Base-by-base conservation (phyloP, 169 alveolate genomes). In the Eimeria zaria region DNA sequence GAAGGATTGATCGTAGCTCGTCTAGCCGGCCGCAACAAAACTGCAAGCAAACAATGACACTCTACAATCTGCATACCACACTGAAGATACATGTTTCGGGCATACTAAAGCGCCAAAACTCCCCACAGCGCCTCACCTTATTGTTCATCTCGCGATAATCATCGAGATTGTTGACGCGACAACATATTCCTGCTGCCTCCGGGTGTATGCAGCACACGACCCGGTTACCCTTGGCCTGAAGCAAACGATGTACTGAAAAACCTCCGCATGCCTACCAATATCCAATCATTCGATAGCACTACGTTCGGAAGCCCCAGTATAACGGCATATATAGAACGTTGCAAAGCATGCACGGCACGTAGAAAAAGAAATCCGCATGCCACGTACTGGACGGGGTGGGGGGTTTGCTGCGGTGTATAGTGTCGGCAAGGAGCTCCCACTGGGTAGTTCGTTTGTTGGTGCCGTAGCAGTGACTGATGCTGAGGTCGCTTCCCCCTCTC, bases 111-210 rank as follows among this genome's bases (percentile, higher is more conserved):
- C 12, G 0, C 51, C 53, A n/a, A 78, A 46, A 11, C 24, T 5
- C 30, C 46, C 14, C 44, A 51, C 9, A 24, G 14, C 73, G n/a
- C 41, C 81, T 48, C 46, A 83, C 96, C 67, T 67, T 94, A 84
- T 81, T 94, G 81, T 94, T 94, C 95, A 84, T 84, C 30, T 81
- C 96, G 69, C 91, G 91, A 58, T 94, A 94, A 81, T 94, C 96
- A 41, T 53, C 85, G 30, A 94, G 93, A 27, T 81, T 94, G 89
- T 94, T 94, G 48, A 94, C 96, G 22, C 96, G 87, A 91, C 96
- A 94, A 60, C 95, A 81, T 36, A 94, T 69, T 44, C 96, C 96
- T 55, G 96, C 96, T 5, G 92, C 71, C n/a, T 94, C 96, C 7
- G 96, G 96, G 64, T 94, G 96, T 51, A 83, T 46, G 46, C 94